Base-by-base conservation (phyloP, 331 rosid genomes). In the Arachis monticola region DNA sequence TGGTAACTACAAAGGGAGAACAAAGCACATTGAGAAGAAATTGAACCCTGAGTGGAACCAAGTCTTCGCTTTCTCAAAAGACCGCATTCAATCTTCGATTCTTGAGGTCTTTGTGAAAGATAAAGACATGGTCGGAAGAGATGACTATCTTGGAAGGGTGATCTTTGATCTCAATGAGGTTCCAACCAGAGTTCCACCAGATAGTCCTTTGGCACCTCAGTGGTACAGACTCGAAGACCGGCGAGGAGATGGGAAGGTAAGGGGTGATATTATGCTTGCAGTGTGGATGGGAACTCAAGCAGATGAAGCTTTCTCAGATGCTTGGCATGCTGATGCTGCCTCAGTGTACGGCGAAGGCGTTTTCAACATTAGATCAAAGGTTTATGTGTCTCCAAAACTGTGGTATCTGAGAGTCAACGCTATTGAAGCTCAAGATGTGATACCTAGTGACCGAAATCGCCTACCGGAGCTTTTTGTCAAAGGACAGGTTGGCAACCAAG, bases 221-320 rank as follows among this genome's bases (percentile, higher is more conserved):
- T 93, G 98, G 98, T 91, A 91, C 74, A 73, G 91, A 64, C 82
- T 91, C 48, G 98, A 91, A 66, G 90, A 88, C 74, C 74, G 83
- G 62, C 85, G 87, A 0, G 89, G 92, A 48, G 92, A 83, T 1
- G 96, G 94, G 35, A 91, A 75, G 60, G 89, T 91, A 3, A 67
- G 87, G 45, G 98, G 98, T 8, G 96, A 94, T 35, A 81, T 94
- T 70, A 94, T 94, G 98, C 81, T 94, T 45, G 96, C 95, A 41
- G 96, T 91, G 0, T 93, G 98, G 98, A 91, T 91, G 93, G 98
- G 98, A 61, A 93, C 97, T 55, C 98, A 93, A 61, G 97, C 97
- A 45, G 98, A 93, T 40, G 98, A 91, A 80, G 96, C 97, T 30
- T 93, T 93, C 69, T 82, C 97, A 14, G 95, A 94, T 64, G 91